Conservation (phyloP, 2,329 filamentous ascomycete genomes). For the Pseudogymnoascus sp. region DNA sequence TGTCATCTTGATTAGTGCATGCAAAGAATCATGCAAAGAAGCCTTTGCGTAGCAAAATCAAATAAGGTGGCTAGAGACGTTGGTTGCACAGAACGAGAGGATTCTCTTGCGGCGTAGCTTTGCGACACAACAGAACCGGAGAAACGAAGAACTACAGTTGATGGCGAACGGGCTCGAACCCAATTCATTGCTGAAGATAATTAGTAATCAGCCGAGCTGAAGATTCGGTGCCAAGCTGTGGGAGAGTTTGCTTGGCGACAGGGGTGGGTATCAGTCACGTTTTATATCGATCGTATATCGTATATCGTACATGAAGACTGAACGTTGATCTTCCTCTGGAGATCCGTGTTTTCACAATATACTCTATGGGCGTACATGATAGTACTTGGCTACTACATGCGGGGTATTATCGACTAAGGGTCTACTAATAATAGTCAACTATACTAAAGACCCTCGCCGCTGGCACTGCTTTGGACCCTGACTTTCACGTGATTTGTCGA, state of each 20-base stretch:
- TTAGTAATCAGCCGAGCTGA: background rate
- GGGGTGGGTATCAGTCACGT: background rate
- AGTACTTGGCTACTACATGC: background rate
- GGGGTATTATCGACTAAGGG: background rate
- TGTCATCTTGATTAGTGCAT: conserved; percentile 2
- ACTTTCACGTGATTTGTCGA: background rate
- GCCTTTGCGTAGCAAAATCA: background rate
- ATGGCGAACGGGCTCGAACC: background rate
- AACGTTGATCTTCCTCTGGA: background rate
- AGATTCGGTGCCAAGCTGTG: background rate
- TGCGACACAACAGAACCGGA: background rate
- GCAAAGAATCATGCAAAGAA: conserved; percentile 1
- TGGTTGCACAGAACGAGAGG: background rate
- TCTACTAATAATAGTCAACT: background rate
- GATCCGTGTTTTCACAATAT: background rate
- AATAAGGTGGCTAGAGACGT: background rate
- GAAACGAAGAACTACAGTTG: background rate
- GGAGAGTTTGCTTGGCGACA: background rate
- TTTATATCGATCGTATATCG: background rate
- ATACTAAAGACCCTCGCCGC: background rate
- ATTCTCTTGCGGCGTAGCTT: background rate
- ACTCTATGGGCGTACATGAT: background rate
- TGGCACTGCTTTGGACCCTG: background rate
- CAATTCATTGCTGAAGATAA: background rate
- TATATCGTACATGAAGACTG: background rate